Conservation (phyloP, 2,329 filamentous ascomycete species). For the Epichloe baconii region DNA sequence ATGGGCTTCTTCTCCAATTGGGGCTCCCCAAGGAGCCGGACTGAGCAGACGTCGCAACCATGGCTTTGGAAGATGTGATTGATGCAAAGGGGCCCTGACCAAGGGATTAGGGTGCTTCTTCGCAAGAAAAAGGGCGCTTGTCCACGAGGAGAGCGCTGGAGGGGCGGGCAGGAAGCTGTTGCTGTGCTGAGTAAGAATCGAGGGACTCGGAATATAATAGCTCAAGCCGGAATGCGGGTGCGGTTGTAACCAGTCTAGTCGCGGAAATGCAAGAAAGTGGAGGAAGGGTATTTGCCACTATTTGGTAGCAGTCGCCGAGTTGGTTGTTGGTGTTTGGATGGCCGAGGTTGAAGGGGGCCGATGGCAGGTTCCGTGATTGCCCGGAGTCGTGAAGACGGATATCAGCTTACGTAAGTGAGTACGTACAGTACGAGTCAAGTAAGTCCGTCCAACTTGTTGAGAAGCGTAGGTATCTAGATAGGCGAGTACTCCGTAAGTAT, state of each 20-base stretch:
- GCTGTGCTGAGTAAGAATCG: slow-evolving; percentile 4
- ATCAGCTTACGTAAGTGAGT: not conserved
- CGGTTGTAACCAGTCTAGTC: not conserved
- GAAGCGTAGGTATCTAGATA: too few species aligned
- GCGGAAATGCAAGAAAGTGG: not conserved
- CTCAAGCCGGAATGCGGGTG: not conserved
- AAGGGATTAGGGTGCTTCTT: slow-evolving; percentile 91
- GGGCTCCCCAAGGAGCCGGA: slow-evolving; percentile 33
- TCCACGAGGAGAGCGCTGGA: slow-evolving; percentile 11
- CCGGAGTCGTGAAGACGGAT: not conserved
- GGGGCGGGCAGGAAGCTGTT: not conserved
- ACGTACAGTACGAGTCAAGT: too few species aligned
- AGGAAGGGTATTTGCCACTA: not conserved
- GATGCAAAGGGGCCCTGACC: slow-evolving; percentile 73
- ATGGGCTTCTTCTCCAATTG: slow-evolving; percentile 95
- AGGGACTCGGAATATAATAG: not conserved
- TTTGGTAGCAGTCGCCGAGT: not conserved
- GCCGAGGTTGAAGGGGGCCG: too few species aligned
- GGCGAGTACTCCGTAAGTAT: too few species aligned
- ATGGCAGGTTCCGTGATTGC: too few species aligned
- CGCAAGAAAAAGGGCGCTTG: slow-evolving; percentile 33
- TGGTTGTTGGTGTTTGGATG: too few species aligned
- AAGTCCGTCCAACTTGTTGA: too few species aligned
- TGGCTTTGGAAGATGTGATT: slow-evolving; percentile 40
- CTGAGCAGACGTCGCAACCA: slow-evolving; percentile 47